Evolutionary conservation across 2,329 filamentous ascomycete genomes (phyloP).

Genomic region (Fusarium sp.): DNA sequence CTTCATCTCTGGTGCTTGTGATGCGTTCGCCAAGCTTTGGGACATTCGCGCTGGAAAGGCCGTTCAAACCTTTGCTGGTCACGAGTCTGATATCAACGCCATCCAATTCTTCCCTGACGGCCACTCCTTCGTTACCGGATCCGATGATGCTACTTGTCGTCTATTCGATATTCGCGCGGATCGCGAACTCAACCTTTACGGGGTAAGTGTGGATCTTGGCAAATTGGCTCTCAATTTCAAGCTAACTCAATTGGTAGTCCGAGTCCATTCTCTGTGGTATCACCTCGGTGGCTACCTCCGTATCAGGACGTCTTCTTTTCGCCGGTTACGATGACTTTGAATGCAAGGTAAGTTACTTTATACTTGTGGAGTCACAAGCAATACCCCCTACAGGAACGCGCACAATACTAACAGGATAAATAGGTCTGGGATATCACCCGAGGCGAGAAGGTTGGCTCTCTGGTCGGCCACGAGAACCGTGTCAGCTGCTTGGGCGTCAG

Average conservation of each 20-base stretch:
- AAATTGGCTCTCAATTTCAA: constrained; percentile 8
- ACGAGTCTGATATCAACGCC: constrained; percentile 99
- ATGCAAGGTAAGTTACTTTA: constrained; percentile 83
- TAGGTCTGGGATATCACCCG: constrained; percentile 98
- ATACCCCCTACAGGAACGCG: no score
- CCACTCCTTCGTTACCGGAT: constrained; percentile 97
- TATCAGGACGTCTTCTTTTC: constrained; percentile 94
- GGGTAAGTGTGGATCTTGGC: constrained; percentile 62
- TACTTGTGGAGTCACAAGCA: not conserved
- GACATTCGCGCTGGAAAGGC: constrained; percentile 98
- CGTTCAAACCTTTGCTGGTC: constrained; percentile 97
- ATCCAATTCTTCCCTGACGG: constrained; percentile 99
- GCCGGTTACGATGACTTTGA: constrained; percentile 99
- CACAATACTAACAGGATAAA: constrained; percentile 21
- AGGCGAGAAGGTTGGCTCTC: constrained; percentile 95
- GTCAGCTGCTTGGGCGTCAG: constrained; percentile 99
- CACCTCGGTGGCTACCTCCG: constrained; percentile 97
- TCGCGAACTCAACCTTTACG: constrained; percentile 78
- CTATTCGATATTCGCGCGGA: constrained; percentile 98
- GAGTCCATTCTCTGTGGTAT: constrained; percentile 98
- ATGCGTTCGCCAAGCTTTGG: constrained; percentile 98
- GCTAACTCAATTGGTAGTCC: constrained; percentile 69
- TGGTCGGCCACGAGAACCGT: constrained; percentile 97
- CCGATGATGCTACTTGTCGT: constrained; percentile 96
- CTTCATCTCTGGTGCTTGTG: constrained; percentile 98